Evolutionary conservation across 805 yeast genomes (phyloP).

Genomic region (Cyberlindnera euphorbiae): DNA sequence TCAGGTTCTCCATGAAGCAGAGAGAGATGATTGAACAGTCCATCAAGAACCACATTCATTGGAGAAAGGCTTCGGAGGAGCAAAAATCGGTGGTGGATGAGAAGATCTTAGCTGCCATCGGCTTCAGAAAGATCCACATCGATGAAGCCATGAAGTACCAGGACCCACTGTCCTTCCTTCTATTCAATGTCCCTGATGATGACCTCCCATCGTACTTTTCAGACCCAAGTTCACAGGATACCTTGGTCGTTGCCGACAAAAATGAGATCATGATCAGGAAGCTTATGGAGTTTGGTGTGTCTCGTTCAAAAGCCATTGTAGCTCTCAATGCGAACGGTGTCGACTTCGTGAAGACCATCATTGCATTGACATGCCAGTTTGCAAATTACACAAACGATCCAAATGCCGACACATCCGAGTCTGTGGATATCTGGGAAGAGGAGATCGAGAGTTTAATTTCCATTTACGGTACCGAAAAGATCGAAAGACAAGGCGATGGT

Average conservation of each 20-base stretch:
- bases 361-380: slow-evolving; percentile 40
- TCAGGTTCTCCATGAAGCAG: slow-evolving; percentile 62
- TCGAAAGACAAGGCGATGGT: slow-evolving; percentile 26
- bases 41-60: slow-evolving; percentile 50
- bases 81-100: slow-evolving; percentile 3
- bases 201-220: slow-evolving; percentile 69
- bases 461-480: slow-evolving; percentile 40
- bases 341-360: slow-evolving; percentile 48
- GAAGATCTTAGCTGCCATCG: slow-evolving; percentile 38
- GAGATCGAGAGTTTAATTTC: slow-evolving; percentile 66
- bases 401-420: slow-evolving; percentile 7
- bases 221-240: slow-evolving; percentile 50
- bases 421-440: slow-evolving; percentile 57
- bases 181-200: slow-evolving; percentile 91
- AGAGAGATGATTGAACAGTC: slow-evolving; percentile 60
- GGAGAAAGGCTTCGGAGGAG: slow-evolving; percentile 33
- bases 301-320: slow-evolving; percentile 55
- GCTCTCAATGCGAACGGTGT: slow-evolving; percentile 38
- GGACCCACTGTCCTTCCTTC: slow-evolving; percentile 44
- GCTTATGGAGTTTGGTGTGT: slow-evolving; percentile 63
- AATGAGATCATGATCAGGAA: slow-evolving; percentile 52
- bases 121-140: slow-evolving; percentile 68
- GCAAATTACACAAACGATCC: slow-evolving; percentile 19
- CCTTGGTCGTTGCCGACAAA: slow-evolving; percentile 39
- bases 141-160: slow-evolving; percentile 63